phyloP scores from a whole-genome alignment of 2,329 filamentous ascomycete genomes.

The Claviceps sorghi region DNA sequence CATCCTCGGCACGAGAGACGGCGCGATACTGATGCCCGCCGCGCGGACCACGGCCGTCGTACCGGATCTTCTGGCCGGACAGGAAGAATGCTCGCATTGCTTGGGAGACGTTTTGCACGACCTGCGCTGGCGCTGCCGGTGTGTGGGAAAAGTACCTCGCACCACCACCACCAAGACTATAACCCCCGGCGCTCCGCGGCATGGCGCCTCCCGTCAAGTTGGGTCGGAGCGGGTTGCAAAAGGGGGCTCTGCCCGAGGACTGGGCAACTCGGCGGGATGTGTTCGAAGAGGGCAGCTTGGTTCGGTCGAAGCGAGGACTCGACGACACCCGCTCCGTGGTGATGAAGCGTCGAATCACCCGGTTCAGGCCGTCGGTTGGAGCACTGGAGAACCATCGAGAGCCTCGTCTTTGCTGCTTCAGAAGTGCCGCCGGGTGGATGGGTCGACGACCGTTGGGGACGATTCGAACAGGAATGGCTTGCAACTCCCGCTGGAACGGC shows the following conservation, averaged over 20 bases:
- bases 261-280: constrained; percentile 39
- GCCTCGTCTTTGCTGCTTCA: constrained; percentile 32
- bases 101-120: constrained; percentile 88
- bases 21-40: constrained; percentile 69
- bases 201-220: constrained; percentile 82
- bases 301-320: constrained; percentile 28
- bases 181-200: constrained; percentile 79
- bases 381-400: constrained; percentile 34
- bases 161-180: constrained; percentile 51
- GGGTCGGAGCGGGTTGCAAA: constrained; percentile 75
- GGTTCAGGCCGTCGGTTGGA: constrained; percentile 27
- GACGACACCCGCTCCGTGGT: constrained; percentile 22
- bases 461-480: constrained; percentile 29
- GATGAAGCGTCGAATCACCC: constrained; percentile 36
- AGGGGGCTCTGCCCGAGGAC: constrained; percentile 64
- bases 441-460: constrained; percentile 30
- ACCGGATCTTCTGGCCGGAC: constrained; percentile 78
- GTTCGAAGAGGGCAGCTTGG: constrained; percentile 33
- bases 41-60: constrained; percentile 58
- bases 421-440: constrained; percentile 37
- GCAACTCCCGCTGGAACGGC: constrained; percentile 30
- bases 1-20: constrained; percentile 60
- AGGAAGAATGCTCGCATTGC: constrained; percentile 84
- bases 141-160: constrained; percentile 83
- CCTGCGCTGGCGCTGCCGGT: constrained; percentile 72